These are phyloP conservation scores for Vitis hybrid DNA, from an alignment of 177 flowering plant genomes.

Conservation along the genomic window DNA sequence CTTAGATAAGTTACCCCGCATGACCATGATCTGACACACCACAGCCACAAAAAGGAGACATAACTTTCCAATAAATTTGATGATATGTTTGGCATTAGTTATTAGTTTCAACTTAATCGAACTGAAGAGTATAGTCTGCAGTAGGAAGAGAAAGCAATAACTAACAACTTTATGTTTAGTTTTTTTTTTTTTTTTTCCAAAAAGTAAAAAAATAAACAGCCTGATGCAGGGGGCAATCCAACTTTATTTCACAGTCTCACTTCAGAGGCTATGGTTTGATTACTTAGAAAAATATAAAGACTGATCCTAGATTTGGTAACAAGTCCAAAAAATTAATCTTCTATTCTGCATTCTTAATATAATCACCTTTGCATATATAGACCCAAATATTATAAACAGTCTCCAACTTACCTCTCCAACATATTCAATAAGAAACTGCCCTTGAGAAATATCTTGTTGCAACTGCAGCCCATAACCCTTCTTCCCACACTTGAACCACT, in stretches of 20 bases:
- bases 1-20: not conserved
- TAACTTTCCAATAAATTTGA: not conserved
- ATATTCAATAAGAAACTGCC: constrained; percentile 91
- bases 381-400: not conserved
- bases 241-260: too few species aligned
- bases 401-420: constrained; percentile 87
- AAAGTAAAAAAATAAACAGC: too few species aligned
- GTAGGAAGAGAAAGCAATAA: too few species aligned
- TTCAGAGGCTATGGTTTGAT: too few species aligned
- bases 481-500: constrained; percentile 69
- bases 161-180: too few species aligned
- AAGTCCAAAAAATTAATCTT: too few species aligned
- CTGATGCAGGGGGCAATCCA: too few species aligned
- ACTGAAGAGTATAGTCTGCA: too few species aligned
- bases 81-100: not conserved
- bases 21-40: not conserved
- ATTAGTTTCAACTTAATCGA: not conserved
- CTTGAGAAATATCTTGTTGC: constrained; percentile 64
- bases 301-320: too few species aligned
- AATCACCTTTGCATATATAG: not conserved
- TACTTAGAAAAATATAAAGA: not conserved
- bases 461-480: constrained; percentile 87
- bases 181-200: too few species aligned
- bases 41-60: not conserved
- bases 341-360: not conserved